Base-by-base conservation (phyloP, 2,329 filamentous ascomycete genomes). In the Fusarium concolor region DNA sequence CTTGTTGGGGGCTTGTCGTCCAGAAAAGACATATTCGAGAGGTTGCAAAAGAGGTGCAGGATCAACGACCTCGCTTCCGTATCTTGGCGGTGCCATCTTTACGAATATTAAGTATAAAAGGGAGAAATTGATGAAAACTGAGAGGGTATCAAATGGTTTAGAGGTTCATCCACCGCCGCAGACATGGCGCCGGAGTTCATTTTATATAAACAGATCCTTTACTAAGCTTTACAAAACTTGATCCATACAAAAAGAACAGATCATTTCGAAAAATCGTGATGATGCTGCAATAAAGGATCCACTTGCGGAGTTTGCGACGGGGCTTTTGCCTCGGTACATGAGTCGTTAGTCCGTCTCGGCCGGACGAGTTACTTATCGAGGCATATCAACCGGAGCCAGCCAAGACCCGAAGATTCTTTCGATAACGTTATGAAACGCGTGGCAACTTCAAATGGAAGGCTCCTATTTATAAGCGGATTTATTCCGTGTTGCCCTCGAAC, bases 11-110 rank as follows among this genome's bases (percentile, higher is more conserved):
- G 52, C 67, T 6, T 56, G 62, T 43, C 47, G 50, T 14, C 59
- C 67, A 6, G 67, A 45, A 3, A 70, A 67, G 6, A 54, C 33
- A 45, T 64, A 69, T 9, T 53, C 58, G 10, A 69, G 50, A 18
- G 67, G 67, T 9, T 68, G 31, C 1, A 68, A 20, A 10, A 68
- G 42, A 22, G 65, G 65, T 6, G 65, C 51, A 33, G 60, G 49
- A 37, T 68, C 65, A 5, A 65, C 60, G 12, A 49, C 59, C 31
- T 59, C 65, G 9, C 39, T 47, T 11, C 65, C 65, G 4, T 61
- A 46, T 68, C 65, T 55, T 35, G 54, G 5, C 6, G 60, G 49
- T 2, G 54, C 54, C 65, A 68, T 68, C 22, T 10, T 38, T 18
- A 5, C 9, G 29, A 5, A 31, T 11, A 52, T 42, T 33, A 37